Evolutionary conservation across 1,284 basidiomycete genomes (phyloP).

Genomic region (Cronartium ribicola): DNA sequence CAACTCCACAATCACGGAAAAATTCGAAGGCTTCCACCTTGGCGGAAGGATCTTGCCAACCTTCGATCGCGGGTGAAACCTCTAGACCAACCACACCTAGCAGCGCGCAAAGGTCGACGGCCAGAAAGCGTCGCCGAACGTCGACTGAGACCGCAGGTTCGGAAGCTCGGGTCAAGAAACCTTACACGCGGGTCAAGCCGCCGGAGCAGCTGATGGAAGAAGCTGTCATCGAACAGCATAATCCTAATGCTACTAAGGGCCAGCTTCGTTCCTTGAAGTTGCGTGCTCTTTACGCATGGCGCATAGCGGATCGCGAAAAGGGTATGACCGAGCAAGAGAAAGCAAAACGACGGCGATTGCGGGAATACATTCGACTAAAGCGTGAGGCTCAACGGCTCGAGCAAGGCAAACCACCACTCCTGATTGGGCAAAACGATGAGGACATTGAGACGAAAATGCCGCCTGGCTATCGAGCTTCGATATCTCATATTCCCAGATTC

Average conservation of each 20-base stretch:
- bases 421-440: slow-evolving; percentile 2
- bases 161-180: not conserved
- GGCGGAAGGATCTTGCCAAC: not conserved
- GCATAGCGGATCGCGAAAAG: slow-evolving; percentile 18
- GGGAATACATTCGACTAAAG: slow-evolving; percentile 20
- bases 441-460: not conserved
- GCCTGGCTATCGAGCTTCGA: not conserved
- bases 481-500: no score
- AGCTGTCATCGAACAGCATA: slow-evolving; percentile 28
- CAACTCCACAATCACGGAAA: not conserved
- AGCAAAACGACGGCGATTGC: slow-evolving; percentile 8
- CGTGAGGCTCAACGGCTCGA: slow-evolving; percentile 7
- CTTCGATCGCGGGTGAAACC: not conserved
- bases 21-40: not conserved
- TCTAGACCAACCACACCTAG: not conserved
- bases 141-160: slow-evolving; percentile 15
- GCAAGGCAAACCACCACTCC: not conserved
- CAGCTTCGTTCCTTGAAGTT: slow-evolving; percentile 25
- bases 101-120: not conserved
- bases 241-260: slow-evolving; percentile 28
- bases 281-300: slow-evolving; percentile 32
- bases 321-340: slow-evolving; percentile 31
- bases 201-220: slow-evolving; percentile 31
- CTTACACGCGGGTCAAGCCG: slow-evolving; percentile 10
- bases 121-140: slow-evolving; percentile 10